Conservation (phyloP, 805 yeast species). For the Peterozyma xylosa region DNA sequence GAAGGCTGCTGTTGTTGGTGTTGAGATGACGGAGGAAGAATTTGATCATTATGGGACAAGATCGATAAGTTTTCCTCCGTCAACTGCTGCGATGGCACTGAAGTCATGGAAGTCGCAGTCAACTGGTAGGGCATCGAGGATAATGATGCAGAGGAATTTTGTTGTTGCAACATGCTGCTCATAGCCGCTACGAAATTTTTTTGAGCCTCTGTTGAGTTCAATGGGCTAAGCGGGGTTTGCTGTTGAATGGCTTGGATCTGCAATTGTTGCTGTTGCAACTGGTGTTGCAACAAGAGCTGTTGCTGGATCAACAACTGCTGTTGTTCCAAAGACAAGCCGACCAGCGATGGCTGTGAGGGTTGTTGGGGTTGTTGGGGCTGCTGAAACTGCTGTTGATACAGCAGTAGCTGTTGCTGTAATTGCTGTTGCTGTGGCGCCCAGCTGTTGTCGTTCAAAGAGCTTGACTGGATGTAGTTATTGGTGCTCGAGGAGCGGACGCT, state of each 20-base stretch:
- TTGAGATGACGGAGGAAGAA: constrained; percentile 19
- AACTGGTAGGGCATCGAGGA: constrained; percentile 1
- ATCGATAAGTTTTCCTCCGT: constrained; percentile 30
- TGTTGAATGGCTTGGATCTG: constrained; percentile 6
- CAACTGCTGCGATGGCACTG: constrained; percentile 14
- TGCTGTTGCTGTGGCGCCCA: too few species aligned
- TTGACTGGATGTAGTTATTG: too few species aligned
- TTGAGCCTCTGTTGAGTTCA: constrained; percentile 1
- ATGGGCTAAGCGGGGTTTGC: neutral
- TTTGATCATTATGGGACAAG: constrained; percentile 22
- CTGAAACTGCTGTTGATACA: neutral
- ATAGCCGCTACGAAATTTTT: neutral
- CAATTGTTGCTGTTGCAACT: constrained; percentile 8
- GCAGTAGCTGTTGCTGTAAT: neutral
- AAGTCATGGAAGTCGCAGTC: neutral
- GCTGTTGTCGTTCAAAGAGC: too few species aligned
- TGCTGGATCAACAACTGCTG: constrained; percentile 9
- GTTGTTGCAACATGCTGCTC: constrained; percentile 6
- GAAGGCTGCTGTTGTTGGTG: constrained; percentile 8
- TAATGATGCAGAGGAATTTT: constrained; percentile 1
- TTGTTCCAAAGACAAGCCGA: constrained; percentile 7
- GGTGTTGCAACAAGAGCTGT: constrained; percentile 8
- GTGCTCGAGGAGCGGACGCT: too few species aligned
- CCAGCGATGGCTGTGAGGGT: neutral
- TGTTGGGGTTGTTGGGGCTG: neutral